These are phyloP conservation scores for Athelia sp. DNA, from an alignment of 1,284 basidiomycete genomes.

Conservation along the genomic window DNA sequence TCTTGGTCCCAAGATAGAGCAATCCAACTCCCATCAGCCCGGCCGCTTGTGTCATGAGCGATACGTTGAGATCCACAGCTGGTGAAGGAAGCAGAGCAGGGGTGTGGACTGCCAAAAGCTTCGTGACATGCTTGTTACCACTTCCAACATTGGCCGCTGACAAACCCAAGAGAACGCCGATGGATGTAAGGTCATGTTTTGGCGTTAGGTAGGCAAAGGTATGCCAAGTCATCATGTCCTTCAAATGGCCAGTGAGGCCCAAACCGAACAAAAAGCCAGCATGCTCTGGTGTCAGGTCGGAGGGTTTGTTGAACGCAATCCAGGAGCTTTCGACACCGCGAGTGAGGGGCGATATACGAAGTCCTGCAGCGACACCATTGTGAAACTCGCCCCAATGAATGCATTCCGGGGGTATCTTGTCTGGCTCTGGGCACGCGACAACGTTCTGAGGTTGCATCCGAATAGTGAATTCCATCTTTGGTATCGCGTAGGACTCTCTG, in stretches of 20 bases:
- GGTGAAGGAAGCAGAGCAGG: slow-evolving; percentile 88
- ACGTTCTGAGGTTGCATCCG: slow-evolving; percentile 69
- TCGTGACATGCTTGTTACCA: slow-evolving; percentile 83
- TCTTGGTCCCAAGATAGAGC: slow-evolving; percentile 84
- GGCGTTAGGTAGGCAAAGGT: slow-evolving; percentile 90
- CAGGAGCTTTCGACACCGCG: slow-evolving; percentile 83
- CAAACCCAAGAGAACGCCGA: slow-evolving; percentile 89
- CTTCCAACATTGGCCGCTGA: slow-evolving; percentile 90
- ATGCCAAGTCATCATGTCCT: slow-evolving; percentile 84
- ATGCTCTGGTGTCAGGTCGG: slow-evolving; percentile 83
- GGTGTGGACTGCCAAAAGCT: slow-evolving; percentile 88
- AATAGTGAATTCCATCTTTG: slow-evolving; percentile 76
- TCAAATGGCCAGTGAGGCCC: slow-evolving; percentile 88
- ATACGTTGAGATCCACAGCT: slow-evolving; percentile 85
- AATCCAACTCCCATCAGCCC: slow-evolving; percentile 88
- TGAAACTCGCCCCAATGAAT: slow-evolving; percentile 95
- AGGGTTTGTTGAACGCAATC: slow-evolving; percentile 90
- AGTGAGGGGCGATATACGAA: slow-evolving; percentile 79
- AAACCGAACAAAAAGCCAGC: slow-evolving; percentile 94
- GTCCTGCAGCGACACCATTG: slow-evolving; percentile 90
- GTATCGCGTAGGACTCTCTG: slow-evolving; percentile 74
- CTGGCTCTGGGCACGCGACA: slow-evolving; percentile 55
- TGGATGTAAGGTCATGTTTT: slow-evolving; percentile 92
- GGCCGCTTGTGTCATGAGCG: slow-evolving; percentile 86
- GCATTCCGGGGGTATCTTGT: slow-evolving; percentile 66